Conservation (phyloP, 2,329 filamentous ascomycete genomes). For the Juglanconis sp. region DNA sequence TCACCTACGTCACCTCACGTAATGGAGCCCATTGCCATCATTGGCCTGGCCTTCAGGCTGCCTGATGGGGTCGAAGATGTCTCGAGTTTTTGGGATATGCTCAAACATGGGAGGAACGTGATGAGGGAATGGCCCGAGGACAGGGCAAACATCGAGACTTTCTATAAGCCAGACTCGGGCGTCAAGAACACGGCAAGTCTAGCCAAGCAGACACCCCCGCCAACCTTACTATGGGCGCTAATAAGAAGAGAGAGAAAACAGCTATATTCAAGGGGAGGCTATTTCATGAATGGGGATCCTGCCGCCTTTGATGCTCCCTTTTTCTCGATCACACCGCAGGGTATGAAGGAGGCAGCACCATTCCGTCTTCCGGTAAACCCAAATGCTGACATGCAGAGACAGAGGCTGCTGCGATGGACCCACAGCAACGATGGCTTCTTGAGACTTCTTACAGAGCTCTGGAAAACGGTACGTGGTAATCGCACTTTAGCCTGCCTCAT, state of each 20-base stretch:
- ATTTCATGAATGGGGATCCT: constrained; percentile 34
- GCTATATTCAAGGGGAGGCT: constrained; percentile 14
- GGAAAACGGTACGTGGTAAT: constrained; percentile 30
- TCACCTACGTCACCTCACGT: background rate
- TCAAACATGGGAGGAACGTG: constrained; percentile 28
- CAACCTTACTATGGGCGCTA: background rate
- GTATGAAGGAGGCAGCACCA: background rate
- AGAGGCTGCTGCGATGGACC: constrained; percentile 36
- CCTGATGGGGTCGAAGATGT: constrained; percentile 32
- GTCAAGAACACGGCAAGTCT: background rate
- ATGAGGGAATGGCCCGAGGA: constrained; percentile 31
- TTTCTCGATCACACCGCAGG: constrained; percentile 30
- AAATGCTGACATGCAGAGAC: constrained; percentile 2
- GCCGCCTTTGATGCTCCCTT: constrained; percentile 37
- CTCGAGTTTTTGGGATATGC: constrained; percentile 31
- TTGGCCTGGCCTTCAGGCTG: constrained; percentile 37
- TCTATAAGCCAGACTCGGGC: constrained; percentile 8
- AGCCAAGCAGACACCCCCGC: background rate
- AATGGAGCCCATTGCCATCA: constrained; percentile 25
- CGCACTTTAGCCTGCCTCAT: background rate
- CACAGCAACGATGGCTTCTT: constrained; percentile 32
- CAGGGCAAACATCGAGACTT: constrained; percentile 27
- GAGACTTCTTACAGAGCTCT: constrained; percentile 34
- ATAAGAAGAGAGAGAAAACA: background rate
- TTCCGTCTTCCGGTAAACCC: no score